Base-by-base conservation (phyloP, 108 stramenopile species). In the Conticribra guillardii region DNA sequence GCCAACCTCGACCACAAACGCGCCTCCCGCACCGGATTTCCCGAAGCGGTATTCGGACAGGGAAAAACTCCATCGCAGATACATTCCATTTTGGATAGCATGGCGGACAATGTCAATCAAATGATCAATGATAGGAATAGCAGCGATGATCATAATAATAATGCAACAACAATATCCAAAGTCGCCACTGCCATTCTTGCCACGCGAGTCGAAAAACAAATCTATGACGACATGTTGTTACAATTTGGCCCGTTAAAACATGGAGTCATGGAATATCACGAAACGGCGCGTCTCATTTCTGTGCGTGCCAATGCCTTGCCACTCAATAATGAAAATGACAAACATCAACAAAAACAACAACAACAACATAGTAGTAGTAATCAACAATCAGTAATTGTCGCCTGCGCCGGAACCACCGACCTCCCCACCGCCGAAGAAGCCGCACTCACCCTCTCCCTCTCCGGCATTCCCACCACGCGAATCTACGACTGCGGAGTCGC, bases 401-500 rank as follows among this genome's bases (percentile, higher is more conserved):
- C 88, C 21, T 94, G 92, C 18, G 96, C 94, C 1, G 96, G 96
- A 4, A 95, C 94, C 0, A 94, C 96, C 11, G 94, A 96, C 67
- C 69, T 97, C 7, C 87, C 89, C 8, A 92, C 94, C 2, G 94
- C 94, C 4, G 96, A 96, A 71, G 96, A 97, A 81, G 96, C 93
- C 7, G 92, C 92, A 17, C 73, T 91, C 2, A 84, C 83, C 15
- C 68, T 94, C 27, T 86, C 88, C 46, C 83, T 88, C 8, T 84
- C 91, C 14, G 71, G 82, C 2, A 70, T 86, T 34, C 74, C 84
- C 51, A 89, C 95, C 4, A 73, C 79, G 0, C 82, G 96, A 7
- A 74, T 97, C 19, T 94, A 94, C 54, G 98, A 98, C 69, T 93
- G 89, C 33, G 98, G 98, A 24, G 98, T 98, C 2, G 98, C 98